Evolutionary conservation across 306 rosid species (phyloP).

Genomic region (Luffa aegyptiaca): DNA sequence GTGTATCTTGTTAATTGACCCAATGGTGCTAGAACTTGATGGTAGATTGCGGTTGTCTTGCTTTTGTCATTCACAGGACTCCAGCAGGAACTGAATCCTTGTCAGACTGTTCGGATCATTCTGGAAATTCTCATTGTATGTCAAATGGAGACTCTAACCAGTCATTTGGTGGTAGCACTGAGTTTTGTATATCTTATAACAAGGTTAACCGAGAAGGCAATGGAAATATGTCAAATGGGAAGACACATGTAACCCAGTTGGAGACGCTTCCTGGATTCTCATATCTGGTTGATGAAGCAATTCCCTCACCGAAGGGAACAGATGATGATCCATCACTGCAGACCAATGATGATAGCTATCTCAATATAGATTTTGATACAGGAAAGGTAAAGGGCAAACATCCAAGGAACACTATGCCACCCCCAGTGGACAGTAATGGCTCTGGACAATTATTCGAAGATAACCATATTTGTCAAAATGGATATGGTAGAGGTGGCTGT

Average conservation of each 20-base stretch:
- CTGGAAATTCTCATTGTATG: conserved; percentile 31
- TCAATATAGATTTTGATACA: conserved; percentile 33
- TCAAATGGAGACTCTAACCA: conserved; percentile 39
- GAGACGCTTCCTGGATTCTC: conserved; percentile 43
- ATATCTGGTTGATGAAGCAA: conserved; percentile 39
- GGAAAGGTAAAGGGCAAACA: conserved; percentile 38
- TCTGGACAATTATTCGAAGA: conserved; percentile 26
- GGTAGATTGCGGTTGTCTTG: conserved; percentile 15
- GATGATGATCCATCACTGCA: conserved; percentile 29
- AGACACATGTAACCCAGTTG: conserved; percentile 25
- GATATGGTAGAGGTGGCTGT: conserved; percentile 28
- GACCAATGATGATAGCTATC: conserved; percentile 42
- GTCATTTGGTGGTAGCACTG: conserved; percentile 39
- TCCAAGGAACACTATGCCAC: conserved; percentile 25
- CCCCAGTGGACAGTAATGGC: conserved; percentile 18
- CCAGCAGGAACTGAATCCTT: conserved; percentile 60
- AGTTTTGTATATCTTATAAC: conserved; percentile 54
- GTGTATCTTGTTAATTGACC: background rate
- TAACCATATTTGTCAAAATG: conserved; percentile 28
- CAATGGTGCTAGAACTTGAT: conserved; percentile 18
- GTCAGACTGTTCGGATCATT: conserved; percentile 53
- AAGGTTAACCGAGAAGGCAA: conserved; percentile 26
- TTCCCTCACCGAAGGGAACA: conserved; percentile 20
- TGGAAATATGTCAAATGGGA: conserved; percentile 29
- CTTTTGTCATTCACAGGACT: conserved; percentile 43